These are phyloP conservation scores for Syzygium oleosum DNA, from an alignment of 345 rosid species.

Conservation along the genomic window DNA sequence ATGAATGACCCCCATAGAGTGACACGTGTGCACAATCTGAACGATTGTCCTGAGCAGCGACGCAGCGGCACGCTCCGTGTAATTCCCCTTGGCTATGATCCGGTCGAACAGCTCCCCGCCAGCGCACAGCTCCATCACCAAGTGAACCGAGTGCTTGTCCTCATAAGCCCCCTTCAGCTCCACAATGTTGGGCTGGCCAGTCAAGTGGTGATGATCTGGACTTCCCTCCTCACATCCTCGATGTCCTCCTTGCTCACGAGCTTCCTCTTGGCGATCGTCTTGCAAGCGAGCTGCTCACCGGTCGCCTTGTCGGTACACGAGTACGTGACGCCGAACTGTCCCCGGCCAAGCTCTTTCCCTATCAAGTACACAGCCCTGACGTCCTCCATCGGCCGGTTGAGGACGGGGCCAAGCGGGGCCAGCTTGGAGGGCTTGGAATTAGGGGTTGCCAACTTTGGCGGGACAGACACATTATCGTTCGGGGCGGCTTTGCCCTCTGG, in stretches of 20 bases:
- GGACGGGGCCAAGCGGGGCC: slow-evolving; percentile 19
- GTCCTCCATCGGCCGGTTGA: slow-evolving; percentile 66
- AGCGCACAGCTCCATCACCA: slow-evolving; percentile 77
- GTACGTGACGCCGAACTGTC: slow-evolving; percentile 62
- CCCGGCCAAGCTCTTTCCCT: slow-evolving; percentile 64
- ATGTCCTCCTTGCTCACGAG: slow-evolving; percentile 56
- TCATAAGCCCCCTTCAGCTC: slow-evolving; percentile 71
- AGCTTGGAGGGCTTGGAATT: slow-evolving; percentile 19
- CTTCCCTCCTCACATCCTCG: slow-evolving; percentile 61
- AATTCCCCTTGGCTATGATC: slow-evolving; percentile 61
- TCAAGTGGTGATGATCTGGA: slow-evolving; percentile 62
- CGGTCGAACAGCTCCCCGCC: slow-evolving; percentile 72
- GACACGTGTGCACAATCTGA: slow-evolving; percentile 54
- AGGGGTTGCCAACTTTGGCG: slow-evolving; percentile 15
- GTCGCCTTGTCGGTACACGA: slow-evolving; percentile 43
- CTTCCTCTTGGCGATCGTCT: slow-evolving; percentile 58
- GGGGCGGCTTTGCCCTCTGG: slow-evolving; percentile 13
- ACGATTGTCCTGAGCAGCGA: slow-evolving; percentile 49
- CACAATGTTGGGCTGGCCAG: slow-evolving; percentile 58
- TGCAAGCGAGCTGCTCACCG: slow-evolving; percentile 58
- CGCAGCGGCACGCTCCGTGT: slow-evolving; percentile 60
- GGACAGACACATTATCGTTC: background rate
- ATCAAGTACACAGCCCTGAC: slow-evolving; percentile 35
- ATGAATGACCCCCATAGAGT: slow-evolving; percentile 68
- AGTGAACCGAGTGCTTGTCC: slow-evolving; percentile 60